Evolutionary conservation across 768 basidiomycete species (phyloP), one percentile per base, ranked within the genome.

Genomic region (Nidula microcarpa): DNA sequence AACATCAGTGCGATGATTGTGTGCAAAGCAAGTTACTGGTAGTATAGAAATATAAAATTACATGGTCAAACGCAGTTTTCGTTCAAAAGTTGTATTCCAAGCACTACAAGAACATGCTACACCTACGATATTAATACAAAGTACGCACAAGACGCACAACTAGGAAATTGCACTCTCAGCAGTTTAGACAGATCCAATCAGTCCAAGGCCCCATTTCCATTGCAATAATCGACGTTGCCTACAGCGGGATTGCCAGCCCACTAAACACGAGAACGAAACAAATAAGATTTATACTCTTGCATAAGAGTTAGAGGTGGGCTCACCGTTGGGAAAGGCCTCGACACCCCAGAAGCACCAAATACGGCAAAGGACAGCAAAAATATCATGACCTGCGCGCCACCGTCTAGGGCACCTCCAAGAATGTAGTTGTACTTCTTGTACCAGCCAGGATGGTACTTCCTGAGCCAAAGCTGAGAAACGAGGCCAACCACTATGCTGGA

Each of bases 371-470:
- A 82, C 4, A 84, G 69, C 37, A 86, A 71, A 60, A 85, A 83
- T 33, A 82, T 74, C 80, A 85, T 84, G 47, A 84, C 74, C 61
- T 86, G 84, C 13, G 81, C 79, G 7, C 85, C 84, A 30, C 84
- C 84, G 59, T 85, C 84, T 35, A 85, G 68, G 6, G 80, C 86
- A 41, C 84, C 87, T 32, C 83, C 84, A 3, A 87, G 65, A 37
- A 86, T 79, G 60, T 85, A 86, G 61, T 87, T 86, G 64, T 85
- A 85, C 59, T 74, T 75, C 60, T 79, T 77, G 66, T 85, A 89
- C 86, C 85, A 89, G 11, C 76, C 75, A 1, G 87, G 82, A 53
- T 83, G 70, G 54, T 78, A 76, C 37, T 66, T 74, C 34, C 85
- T 71, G 17, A 86, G 59, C 80, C 80, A 87, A 23, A 79, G 61